Evolutionary conservation across 2,329 filamentous ascomycete species (phyloP).

Genomic region (Fusarium goolgardi): DNA sequence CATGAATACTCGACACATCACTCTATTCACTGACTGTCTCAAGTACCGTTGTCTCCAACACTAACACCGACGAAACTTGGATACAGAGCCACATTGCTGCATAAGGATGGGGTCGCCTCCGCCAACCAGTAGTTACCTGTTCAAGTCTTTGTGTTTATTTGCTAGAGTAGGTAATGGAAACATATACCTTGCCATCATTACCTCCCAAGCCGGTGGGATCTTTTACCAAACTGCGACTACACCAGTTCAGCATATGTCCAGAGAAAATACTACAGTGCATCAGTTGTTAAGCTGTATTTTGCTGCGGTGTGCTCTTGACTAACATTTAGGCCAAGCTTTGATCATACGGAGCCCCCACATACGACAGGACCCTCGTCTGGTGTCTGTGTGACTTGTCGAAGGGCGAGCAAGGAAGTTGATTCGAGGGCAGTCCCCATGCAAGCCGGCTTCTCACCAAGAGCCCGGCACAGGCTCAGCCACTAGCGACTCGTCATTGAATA

Average conservation of each 20-base stretch:
- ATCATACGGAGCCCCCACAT: slow-evolving; percentile 42
- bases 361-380: slow-evolving; percentile 27
- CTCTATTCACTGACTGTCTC: slow-evolving; percentile 15
- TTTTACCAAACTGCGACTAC: neutral
- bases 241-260: slow-evolving; percentile 4
- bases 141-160: slow-evolving; percentile 6
- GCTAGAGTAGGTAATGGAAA: slow-evolving; percentile 8
- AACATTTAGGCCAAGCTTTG: slow-evolving; percentile 34
- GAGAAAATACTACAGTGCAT: slow-evolving; percentile 11
- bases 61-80: slow-evolving; percentile 32
- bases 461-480: slow-evolving; percentile 34
- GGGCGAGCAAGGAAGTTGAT: slow-evolving; percentile 34
- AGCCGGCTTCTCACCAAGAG: slow-evolving; percentile 26
- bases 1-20: slow-evolving; percentile 27
- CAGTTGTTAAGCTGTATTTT: slow-evolving; percentile 26
- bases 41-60: slow-evolving; percentile 35
- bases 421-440: slow-evolving; percentile 33
- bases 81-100: slow-evolving; percentile 33
- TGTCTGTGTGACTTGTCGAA: slow-evolving; percentile 40
- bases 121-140: slow-evolving; percentile 25
- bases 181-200: slow-evolving; percentile 7
- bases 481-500: slow-evolving; percentile 38
- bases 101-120: slow-evolving; percentile 32
- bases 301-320: slow-evolving; percentile 30
- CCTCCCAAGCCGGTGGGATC: neutral